phyloP scores from a whole-genome alignment of 768 basidiomycete species.

The Dioszegia crocea region DNA sequence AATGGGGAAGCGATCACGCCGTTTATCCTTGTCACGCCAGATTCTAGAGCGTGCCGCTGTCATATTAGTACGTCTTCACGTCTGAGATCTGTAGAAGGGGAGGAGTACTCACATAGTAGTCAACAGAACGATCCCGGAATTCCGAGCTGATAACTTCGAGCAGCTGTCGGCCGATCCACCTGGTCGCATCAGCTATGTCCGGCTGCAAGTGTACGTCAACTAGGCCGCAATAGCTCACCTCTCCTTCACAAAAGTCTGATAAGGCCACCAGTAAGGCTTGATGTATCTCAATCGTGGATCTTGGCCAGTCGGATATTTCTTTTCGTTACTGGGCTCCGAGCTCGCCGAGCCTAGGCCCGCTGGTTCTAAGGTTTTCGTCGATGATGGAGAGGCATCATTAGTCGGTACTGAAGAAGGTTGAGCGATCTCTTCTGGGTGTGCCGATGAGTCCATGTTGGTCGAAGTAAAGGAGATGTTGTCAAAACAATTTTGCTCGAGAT shows the following conservation, averaged over 20 bases:
- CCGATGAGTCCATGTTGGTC: no score
- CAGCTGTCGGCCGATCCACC: conserved; percentile 78
- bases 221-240: conserved; percentile 49
- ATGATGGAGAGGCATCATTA: no score
- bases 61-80: background rate
- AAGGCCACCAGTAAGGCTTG: conserved; percentile 83
- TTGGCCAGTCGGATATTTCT: conserved; percentile 32
- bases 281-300: conserved; percentile 68
- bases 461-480: no score
- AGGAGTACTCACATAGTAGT: conserved; percentile 78
- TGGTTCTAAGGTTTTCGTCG: no score
- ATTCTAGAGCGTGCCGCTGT: conserved; percentile 70
- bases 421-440: no score
- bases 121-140: conserved; percentile 87
- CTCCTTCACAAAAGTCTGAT: conserved; percentile 86
- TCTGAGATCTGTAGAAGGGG: background rate
- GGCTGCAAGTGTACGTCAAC: background rate
- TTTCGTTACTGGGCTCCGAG: background rate
- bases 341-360: no score
- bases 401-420: no score
- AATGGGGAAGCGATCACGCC: conserved; percentile 77
- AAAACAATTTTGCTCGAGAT: no score
- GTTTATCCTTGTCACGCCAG: conserved; percentile 92
- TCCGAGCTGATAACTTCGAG: conserved; percentile 90
- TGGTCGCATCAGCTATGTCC: conserved; percentile 1